phyloP scores from a whole-genome alignment of 2,329 filamentous ascomycete species.

The Neofusicoccum sp. region DNA sequence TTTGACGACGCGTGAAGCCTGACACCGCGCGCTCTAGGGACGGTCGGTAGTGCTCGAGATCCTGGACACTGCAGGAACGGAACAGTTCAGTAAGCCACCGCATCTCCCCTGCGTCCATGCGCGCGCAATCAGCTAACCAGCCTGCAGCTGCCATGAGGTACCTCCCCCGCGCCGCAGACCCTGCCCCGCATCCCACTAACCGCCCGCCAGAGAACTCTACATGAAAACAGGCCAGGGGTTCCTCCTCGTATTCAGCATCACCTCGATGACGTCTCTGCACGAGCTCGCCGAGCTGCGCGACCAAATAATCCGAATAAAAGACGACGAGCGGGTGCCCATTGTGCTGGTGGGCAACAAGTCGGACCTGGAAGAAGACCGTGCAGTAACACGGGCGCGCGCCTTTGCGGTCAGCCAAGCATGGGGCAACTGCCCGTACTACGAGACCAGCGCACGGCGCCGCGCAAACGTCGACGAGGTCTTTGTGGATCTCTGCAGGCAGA shows the following conservation, averaged over 20 bases:
- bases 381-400: constrained; percentile 74
- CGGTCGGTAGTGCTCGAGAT: constrained; percentile 90
- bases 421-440: constrained; percentile 87
- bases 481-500: constrained; percentile 79
- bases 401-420: constrained; percentile 85
- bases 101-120: neutral
- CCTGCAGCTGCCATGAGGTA: constrained; percentile 60
- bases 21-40: constrained; percentile 56
- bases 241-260: constrained; percentile 89
- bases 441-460: constrained; percentile 79
- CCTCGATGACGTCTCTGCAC: constrained; percentile 77
- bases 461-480: constrained; percentile 93
- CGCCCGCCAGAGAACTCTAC: constrained; percentile 69
- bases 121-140: constrained; percentile 5
- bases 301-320: constrained; percentile 89
- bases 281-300: constrained; percentile 82
- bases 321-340: constrained; percentile 81
- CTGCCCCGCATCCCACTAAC: constrained; percentile 17
- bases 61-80: constrained; percentile 87
- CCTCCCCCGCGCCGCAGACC: constrained; percentile 1
- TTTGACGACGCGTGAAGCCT: constrained; percentile 19
- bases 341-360: constrained; percentile 93
- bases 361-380: constrained; percentile 83
- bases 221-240: constrained; percentile 95
- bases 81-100: constrained; percentile 80